A percentile compares a stretch with the other conserved stretches of the same genome.
These are phyloP conservation scores for Leishmania martiniquensis DNA, from an alignment of 208 protist genomes.

Conservation along the genomic window DNA sequence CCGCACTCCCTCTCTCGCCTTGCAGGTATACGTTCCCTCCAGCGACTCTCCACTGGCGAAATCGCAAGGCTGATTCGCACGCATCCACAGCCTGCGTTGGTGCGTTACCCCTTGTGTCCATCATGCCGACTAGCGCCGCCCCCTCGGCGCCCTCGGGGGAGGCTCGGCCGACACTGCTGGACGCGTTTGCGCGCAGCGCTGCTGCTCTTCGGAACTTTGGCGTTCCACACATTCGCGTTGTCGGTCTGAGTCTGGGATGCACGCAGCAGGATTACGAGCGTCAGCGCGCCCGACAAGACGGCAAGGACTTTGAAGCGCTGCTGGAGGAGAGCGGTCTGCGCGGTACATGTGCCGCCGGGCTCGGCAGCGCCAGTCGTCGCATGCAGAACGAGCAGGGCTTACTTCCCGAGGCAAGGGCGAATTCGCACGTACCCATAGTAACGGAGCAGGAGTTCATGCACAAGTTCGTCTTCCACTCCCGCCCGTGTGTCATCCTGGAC, in stretches of 20 bases:
- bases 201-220: slow-evolving; percentile 69
- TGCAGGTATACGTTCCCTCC: background rate
- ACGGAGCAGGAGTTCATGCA: slow-evolving; percentile 85
- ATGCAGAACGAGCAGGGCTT: slow-evolving; percentile 11
- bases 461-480: slow-evolving; percentile 84
- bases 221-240: slow-evolving; percentile 73
- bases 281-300: slow-evolving; percentile 16
- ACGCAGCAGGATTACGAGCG: slow-evolving; percentile 17
- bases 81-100: too few species aligned
- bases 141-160: background rate
- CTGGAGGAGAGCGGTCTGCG: slow-evolving; percentile 28
- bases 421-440: slow-evolving; percentile 37
- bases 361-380: slow-evolving; percentile 15
- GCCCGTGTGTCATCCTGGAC: slow-evolving; percentile 81
- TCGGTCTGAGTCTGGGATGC: slow-evolving; percentile 59
- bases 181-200: slow-evolving; percentile 69
- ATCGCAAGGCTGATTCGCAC: background rate
- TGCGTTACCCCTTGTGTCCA: background rate
- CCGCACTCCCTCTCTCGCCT: background rate
- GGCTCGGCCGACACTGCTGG: slow-evolving; percentile 42
- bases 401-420: slow-evolving; percentile 5
- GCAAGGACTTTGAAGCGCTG: slow-evolving; percentile 34
- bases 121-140: slow-evolving; percentile 3
- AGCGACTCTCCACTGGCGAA: background rate
- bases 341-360: slow-evolving; percentile 8